Percentiles rank a stretch among this genome's conserved stretches.
Evolutionary conservation across 179 eudicot genomes (phyloP).

Genomic region (Nepenthes alata): DNA sequence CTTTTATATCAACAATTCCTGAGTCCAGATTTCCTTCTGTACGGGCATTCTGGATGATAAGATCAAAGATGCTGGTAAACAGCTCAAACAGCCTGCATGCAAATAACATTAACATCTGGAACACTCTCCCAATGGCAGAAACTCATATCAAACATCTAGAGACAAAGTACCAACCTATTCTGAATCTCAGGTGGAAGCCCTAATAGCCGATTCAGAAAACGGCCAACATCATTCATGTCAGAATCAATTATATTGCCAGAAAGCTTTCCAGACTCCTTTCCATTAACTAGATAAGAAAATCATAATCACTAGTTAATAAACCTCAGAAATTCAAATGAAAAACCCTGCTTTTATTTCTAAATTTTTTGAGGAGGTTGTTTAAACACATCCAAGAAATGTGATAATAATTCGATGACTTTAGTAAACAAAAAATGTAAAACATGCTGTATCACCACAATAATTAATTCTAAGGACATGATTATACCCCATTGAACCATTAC

Average conservation of each 20-base stretch:
- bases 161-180: slow-evolving; percentile 41
- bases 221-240: slow-evolving; percentile 99
- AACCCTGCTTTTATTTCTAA: neutral
- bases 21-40: slow-evolving; percentile 88
- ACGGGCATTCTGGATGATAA: slow-evolving; percentile 71
- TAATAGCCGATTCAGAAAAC: slow-evolving; percentile 81
- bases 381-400: neutral
- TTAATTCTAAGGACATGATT: no score
- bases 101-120: neutral
- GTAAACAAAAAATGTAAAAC: no score
- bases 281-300: slow-evolving; percentile 37
- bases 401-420: neutral
- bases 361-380: neutral
- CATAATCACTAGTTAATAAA: neutral
- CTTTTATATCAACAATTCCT: slow-evolving; percentile 91
- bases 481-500: no score
- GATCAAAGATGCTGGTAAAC: slow-evolving; percentile 81
- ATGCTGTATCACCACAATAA: no score
- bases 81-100: slow-evolving; percentile 79
- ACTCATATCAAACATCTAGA: neutral
- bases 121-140: neutral
- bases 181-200: slow-evolving; percentile 97
- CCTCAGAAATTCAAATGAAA: neutral
- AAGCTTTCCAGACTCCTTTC: slow-evolving; percentile 69
- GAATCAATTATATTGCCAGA: slow-evolving; percentile 94